Base-by-base conservation (phyloP, 768 basidiomycete species). In the Amanita exitialis region DNA sequence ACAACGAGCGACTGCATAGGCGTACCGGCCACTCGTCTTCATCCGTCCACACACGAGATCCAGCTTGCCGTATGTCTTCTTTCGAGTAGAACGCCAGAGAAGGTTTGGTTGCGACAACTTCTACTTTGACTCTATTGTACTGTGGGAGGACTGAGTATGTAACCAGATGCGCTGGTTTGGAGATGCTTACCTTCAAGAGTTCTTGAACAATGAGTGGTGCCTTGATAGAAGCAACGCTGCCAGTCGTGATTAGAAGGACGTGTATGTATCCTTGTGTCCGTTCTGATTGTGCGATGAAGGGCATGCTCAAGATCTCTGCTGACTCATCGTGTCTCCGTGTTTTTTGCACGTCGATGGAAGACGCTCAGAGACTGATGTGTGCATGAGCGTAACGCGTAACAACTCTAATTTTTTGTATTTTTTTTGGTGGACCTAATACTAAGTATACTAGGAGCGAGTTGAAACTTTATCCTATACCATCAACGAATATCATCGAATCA, bases 151-250 rank as follows among this genome's bases (percentile, higher is more conserved):
- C 21, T 21, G 18, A 25, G 46, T 21, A 30, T 10, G 18, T 12
- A 36, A 21, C 15, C 20, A 25, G 23, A 23, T 34, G 25, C 38
- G 20, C 12, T 15, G 41, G 27, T 18, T 4, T 34, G 16, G 39
- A 68, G 67, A 52, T 6, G 16, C 43, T 44, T 36, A 76, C 86
- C 39, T 70, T 68, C 38, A 86, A 69, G 27, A 98, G 73, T 56
- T 85, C 86, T 25, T 73, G 65, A 16, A 90, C 89, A 53, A 99
- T 96, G 48, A 96, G 74, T 3, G 94, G 92, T 1, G 83, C 83
- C 61, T 97, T 98, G 62, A 98, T 79, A 47, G 91, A 91, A 0
- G 95, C 94, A 7, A 99, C 95, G 60, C 90, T 93, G n/a, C 95
- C 94, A 0, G 91, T 90, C 0, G 87, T 83, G 53, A 97, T 82